These are phyloP conservation scores for Agarophyton chilense DNA, from an alignment of 23 red algal genomes.

Conservation along the genomic window DNA sequence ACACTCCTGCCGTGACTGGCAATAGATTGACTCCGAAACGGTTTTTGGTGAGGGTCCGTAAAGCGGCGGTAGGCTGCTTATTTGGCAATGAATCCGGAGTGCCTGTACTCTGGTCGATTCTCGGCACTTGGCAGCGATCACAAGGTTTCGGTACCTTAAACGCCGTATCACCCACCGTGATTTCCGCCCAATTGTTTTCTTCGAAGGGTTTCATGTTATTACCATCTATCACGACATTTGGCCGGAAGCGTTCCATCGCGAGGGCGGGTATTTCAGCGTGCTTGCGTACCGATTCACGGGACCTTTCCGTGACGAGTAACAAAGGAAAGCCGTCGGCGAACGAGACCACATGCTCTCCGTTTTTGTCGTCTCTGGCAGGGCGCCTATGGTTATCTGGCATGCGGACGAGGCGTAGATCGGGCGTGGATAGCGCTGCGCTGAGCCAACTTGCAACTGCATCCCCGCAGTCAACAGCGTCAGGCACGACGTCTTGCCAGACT, in stretches of 20 bases:
- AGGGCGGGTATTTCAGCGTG: not conserved
- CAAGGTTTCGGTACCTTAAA: constrained; percentile 62
- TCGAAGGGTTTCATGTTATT: constrained; percentile 7
- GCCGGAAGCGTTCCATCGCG: constrained; percentile 11
- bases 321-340: constrained; percentile 39
- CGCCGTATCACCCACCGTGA: constrained; percentile 1
- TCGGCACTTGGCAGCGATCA: constrained; percentile 61
- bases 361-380: not conserved
- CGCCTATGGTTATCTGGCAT: not conserved
- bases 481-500: not conserved
- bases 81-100: not conserved
- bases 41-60: not conserved
- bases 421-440: not conserved
- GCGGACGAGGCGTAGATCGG: constrained; percentile 24
- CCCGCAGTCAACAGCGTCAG: constrained; percentile 38
- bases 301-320: constrained; percentile 6
- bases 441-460: constrained; percentile 7
- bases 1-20: not conserved
- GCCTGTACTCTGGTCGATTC: constrained; percentile 25
- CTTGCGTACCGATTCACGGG: not conserved
- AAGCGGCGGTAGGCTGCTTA: not conserved
- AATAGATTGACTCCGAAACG: not conserved
- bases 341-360: not conserved
- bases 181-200: constrained; percentile 45
- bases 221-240: constrained; percentile 49